Evolutionary conservation across 208 protist species (phyloP).

Genomic region (Trypanosoma mega): DNA sequence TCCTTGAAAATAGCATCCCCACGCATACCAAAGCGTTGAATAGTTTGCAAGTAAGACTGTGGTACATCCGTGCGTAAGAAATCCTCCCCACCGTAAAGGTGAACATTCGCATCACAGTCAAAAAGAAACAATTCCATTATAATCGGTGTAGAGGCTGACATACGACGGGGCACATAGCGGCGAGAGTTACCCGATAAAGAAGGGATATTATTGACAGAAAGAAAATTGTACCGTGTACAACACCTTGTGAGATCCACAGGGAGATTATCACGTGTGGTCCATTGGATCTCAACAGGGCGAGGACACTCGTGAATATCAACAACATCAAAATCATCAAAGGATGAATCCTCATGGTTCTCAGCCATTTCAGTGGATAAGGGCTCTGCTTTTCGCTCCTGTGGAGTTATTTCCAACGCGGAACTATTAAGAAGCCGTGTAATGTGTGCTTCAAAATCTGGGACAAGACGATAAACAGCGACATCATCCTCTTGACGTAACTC

Average conservation of each 20-base stretch:
- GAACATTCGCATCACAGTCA: slow-evolving; percentile 37
- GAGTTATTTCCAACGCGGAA: slow-evolving; percentile 10
- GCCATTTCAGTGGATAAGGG: neutral
- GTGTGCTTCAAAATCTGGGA: slow-evolving; percentile 13
- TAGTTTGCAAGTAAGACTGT: slow-evolving; percentile 24
- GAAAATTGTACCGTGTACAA: slow-evolving; percentile 19
- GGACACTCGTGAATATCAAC: too few species aligned
- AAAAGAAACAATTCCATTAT: slow-evolving; percentile 40
- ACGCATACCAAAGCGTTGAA: slow-evolving; percentile 24
- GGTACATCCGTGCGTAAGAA: slow-evolving; percentile 32
- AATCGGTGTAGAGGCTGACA: slow-evolving; percentile 10
- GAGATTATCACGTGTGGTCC: slow-evolving; percentile 17
- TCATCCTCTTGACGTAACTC: slow-evolving; percentile 1
- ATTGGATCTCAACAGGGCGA: neutral
- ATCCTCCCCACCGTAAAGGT: slow-evolving; percentile 55
- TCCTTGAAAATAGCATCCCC: slow-evolving; percentile 5
- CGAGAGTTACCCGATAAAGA: neutral
- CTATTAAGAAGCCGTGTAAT: slow-evolving; percentile 11
- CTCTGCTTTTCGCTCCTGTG: neutral
- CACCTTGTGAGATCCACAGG: slow-evolving; percentile 11
- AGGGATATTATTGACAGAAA: slow-evolving; percentile 13
- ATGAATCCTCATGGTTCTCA: neutral
- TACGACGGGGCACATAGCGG: neutral
- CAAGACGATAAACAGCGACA: slow-evolving; percentile 3
- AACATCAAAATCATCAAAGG: slow-evolving; percentile 25